Percentiles rank a stretch among this genome's conserved stretches.
Evolutionary conservation across 169 alveolate genomes (phyloP).

Genomic region (Miamiensis avidus): DNA sequence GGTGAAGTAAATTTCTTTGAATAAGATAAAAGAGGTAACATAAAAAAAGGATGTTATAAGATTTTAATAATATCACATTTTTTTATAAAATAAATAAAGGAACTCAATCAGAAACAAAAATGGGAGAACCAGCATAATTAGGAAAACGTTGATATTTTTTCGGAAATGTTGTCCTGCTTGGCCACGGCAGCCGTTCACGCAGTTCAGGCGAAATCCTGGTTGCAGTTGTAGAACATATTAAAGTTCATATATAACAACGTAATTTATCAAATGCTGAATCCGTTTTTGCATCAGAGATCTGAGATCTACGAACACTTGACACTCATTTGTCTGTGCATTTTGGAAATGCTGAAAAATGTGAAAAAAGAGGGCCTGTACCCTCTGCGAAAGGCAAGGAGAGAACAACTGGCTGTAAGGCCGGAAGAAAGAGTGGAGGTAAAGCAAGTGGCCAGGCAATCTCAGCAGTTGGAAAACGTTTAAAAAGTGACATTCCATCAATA

Average conservation of each 20-base stretch:
- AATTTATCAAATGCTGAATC: constrained; percentile 44
- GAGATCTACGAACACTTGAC: constrained; percentile 45
- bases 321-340: constrained; percentile 30
- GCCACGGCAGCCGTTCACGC: constrained; percentile 45
- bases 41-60: too few relatives aligned
- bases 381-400: not conserved
- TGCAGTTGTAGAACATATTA: constrained; percentile 37
- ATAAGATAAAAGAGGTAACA: constrained; percentile 10
- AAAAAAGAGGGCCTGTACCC: constrained; percentile 16
- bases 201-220: constrained; percentile 44
- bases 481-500: too few relatives aligned
- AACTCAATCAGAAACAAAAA: constrained; percentile 7
- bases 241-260: constrained; percentile 50
- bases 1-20: not conserved
- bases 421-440: not conserved
- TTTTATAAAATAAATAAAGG: too few relatives aligned
- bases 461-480: too few relatives aligned
- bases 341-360: constrained; percentile 5
- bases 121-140: constrained; percentile 3
- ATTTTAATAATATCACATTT: too few relatives aligned
- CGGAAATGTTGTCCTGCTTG: constrained; percentile 28
- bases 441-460: too few relatives aligned
- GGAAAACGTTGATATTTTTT: constrained; percentile 25
- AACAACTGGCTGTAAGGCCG: not conserved
- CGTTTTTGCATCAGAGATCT: constrained; percentile 42